These are phyloP conservation scores for Aspergillus fijiensis DNA, from an alignment of 2,329 filamentous ascomycete species.

Conservation along the genomic window DNA sequence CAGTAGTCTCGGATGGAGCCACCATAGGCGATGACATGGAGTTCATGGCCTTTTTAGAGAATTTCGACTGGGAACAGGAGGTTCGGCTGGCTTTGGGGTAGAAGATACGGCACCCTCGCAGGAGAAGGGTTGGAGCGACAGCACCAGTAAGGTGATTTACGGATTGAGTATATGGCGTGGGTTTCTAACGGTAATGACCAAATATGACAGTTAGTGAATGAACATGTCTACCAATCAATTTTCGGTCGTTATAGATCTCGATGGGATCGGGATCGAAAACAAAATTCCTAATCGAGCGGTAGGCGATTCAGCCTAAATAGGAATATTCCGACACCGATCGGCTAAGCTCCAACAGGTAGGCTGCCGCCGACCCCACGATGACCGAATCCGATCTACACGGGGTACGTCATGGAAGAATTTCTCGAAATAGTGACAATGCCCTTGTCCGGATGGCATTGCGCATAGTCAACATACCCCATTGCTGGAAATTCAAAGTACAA, in stretches of 20 bases:
- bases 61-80: conserved; percentile 21
- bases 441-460: no score
- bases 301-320: not conserved
- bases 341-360: no score
- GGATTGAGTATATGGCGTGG: no score
- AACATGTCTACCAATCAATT: not conserved
- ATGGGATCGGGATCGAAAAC: not conserved
- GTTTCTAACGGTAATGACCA: no score
- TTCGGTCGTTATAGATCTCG: no score
- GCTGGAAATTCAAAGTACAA: not conserved
- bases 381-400: not conserved
- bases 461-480: accelerated
- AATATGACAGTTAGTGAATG: not conserved
- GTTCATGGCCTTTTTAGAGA: conserved; percentile 18
- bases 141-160: no score
- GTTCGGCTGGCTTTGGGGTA: conserved; percentile 4
- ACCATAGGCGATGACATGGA: conserved; percentile 7
- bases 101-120: not conserved
- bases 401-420: not conserved
- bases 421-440: not conserved
- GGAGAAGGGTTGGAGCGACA: no score
- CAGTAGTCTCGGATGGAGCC: not conserved
- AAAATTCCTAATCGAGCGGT: not conserved
- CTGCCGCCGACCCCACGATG: not conserved
- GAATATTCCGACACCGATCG: not conserved